phyloP scores from a whole-genome alignment of 2,329 filamentous ascomycete species.

The Neofusicoccum laricinum region DNA sequence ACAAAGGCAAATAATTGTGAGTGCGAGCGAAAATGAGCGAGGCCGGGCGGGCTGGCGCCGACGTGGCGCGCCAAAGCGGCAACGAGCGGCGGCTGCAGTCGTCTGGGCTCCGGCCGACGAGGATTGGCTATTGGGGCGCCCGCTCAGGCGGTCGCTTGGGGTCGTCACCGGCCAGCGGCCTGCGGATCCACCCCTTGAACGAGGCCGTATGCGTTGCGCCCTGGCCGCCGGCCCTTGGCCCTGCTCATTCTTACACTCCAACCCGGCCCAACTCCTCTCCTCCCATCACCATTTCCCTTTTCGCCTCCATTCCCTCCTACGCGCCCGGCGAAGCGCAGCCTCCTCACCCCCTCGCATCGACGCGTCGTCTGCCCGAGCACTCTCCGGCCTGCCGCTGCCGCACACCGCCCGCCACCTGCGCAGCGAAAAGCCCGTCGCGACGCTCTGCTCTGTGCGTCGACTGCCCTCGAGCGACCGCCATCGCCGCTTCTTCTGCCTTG shows the following conservation, averaged over 20 bases:
- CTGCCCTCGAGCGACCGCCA: not conserved
- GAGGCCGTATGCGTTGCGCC: not conserved
- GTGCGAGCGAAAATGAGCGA: not conserved
- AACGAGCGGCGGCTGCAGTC: not conserved
- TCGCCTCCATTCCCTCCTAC: conserved; percentile 10
- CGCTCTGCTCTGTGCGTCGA: not conserved
- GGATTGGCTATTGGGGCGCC: too few species aligned
- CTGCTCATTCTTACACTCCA: not conserved
- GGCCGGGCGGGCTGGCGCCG: conserved; percentile 10
- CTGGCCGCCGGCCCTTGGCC: too few species aligned
- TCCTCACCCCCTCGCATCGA: conserved; percentile 9
- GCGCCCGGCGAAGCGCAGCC: conserved; percentile 14
- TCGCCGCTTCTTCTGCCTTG: conserved; percentile 3
- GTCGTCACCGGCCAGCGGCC: not conserved
- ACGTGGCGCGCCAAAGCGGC: conserved; percentile 1
- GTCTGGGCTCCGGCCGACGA: not conserved
- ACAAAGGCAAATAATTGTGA: conserved; percentile 2
- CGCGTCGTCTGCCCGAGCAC: conserved; percentile 8
- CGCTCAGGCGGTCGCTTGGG: not conserved
- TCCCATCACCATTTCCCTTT: conserved; percentile 5
- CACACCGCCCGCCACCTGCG: not conserved
- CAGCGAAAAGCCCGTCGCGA: conserved; percentile 2
- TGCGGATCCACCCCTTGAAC: not conserved
- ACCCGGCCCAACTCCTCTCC: not conserved
- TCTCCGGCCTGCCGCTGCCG: conserved; percentile 1